Base-by-base conservation (phyloP, 2,329 filamentous ascomycete genomes). In the Nemania abortiva region DNA sequence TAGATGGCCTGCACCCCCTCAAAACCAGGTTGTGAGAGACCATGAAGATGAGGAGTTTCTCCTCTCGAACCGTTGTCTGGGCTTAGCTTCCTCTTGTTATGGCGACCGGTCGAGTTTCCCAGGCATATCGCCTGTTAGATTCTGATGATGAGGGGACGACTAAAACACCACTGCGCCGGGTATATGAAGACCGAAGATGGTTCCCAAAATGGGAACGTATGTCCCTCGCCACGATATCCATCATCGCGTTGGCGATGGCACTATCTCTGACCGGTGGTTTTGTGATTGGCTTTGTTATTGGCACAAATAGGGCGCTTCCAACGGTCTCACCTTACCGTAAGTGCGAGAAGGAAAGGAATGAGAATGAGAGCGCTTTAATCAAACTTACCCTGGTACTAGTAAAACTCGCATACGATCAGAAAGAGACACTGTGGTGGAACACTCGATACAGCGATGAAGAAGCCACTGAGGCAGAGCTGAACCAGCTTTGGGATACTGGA, bases 91-190 rank as follows among this genome's bases (percentile, higher is more conserved):
- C 6, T 22, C 29, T 37, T 39, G n/a, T 15, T 22, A 55, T 55
- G 53, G 53, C 53, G 7, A 11, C 53, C 9, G 29, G 39, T 6
- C 13, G 53, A 55, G 31, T 10, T 55, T 15, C 13, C 22, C 53
- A 55, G 34, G 53, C 31, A 15, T 55, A 55, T 22, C 53, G 53
- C n/a, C 53, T 55, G 29, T n/a, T 55, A 39, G 53, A 37, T 39
- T 37, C 53, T 20, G 53, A 37, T 27, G 53, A 55, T 15, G 24
- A 29, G 3, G n/a, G 11, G 13, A 39, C 2, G 9, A 13, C 18
- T 10, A 39, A 55, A 22, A 1, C 5, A 20, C 53, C 20, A 11
- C 6, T 39, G n/a, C 29, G 11, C 7, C 53, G 53, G 6, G 31
- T 39, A 55, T 55, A 55, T 15, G 53, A 55, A 9, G 53, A 34